Conservation (phyloP, 2,329 filamentous ascomycete genomes). For the Fusarium sacchari region DNA sequence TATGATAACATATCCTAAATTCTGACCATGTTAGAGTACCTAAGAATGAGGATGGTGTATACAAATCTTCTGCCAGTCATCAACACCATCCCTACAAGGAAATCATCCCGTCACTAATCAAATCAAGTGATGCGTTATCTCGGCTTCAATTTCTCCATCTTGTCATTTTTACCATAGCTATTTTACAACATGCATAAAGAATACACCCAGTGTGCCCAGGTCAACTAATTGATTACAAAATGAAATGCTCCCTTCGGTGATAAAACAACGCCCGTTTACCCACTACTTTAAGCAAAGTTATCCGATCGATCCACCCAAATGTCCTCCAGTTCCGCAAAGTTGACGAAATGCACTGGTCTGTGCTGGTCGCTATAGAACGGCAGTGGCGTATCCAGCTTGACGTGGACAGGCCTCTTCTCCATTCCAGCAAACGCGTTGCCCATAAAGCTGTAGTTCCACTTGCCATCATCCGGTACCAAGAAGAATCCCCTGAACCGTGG, state of each 20-base stretch:
- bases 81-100: conserved; percentile 30
- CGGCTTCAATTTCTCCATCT: conserved; percentile 18
- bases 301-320: conserved; percentile 94
- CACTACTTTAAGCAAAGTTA: conserved; percentile 79
- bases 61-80: background rate
- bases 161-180: conserved; percentile 17
- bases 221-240: conserved; percentile 34
- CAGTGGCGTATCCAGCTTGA: conserved; percentile 91
- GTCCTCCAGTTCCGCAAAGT: conserved; percentile 96
- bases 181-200: conserved; percentile 35
- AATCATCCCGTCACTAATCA: conserved; percentile 12
- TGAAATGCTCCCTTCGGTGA: conserved; percentile 16
- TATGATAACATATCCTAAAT: background rate
- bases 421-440: conserved; percentile 86
- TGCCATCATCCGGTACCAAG: conserved; percentile 86
- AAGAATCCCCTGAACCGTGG: conserved; percentile 97
- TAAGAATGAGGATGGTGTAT: background rate
- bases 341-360: conserved; percentile 93
- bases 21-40: background rate
- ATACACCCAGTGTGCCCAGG: conserved; percentile 15
- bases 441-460: conserved; percentile 99
- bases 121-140: background rate
- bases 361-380: conserved; percentile 94
- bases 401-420: conserved; percentile 90
- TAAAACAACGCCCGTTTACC: conserved; percentile 37